Evolutionary conservation across 73 alveolate species (phyloP).

Genomic region (Paramecium pentaurelia): DNA sequence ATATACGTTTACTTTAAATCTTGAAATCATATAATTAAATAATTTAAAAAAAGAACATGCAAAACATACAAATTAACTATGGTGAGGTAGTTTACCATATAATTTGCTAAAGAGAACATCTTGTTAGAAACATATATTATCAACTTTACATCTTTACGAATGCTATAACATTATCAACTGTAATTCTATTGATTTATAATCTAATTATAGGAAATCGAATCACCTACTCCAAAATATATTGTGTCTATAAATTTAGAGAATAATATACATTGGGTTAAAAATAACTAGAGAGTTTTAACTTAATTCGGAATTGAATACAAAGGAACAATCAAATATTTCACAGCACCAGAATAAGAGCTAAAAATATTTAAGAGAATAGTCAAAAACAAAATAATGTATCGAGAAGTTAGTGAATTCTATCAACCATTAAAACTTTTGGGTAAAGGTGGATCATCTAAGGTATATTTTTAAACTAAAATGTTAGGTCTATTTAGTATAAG

Average conservation of each 20-base stretch:
- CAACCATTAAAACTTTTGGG: not conserved
- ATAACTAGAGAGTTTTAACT: not conserved
- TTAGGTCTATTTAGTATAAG: not conserved
- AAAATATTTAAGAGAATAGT: not conserved
- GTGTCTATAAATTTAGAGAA: not conserved
- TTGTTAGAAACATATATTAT: not conserved
- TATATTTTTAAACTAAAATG: not conserved
- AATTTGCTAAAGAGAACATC: not conserved
- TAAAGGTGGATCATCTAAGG: slow-evolving; percentile 15
- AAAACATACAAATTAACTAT: not conserved
- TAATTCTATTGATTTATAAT: not conserved
- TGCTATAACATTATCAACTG: not conserved
- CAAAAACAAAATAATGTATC: not conserved
- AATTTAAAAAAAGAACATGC: not conserved
- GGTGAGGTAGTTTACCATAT: slow-evolving; percentile 16
- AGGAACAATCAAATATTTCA: not conserved
- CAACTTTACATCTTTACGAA: not conserved
- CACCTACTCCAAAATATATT: not conserved
- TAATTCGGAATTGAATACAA: not conserved
- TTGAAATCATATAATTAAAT: not conserved
- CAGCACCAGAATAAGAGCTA: not conserved
- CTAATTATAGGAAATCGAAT: not conserved
- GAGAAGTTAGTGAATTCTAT: slow-evolving; percentile 6
- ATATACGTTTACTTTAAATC: not conserved
- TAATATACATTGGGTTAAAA: not conserved